Percentiles rank a stretch among this genome's conserved stretches.
These are phyloP conservation scores for Aspergillus niger DNA, from an alignment of 2,329 filamentous ascomycete species.

Conservation along the genomic window DNA sequence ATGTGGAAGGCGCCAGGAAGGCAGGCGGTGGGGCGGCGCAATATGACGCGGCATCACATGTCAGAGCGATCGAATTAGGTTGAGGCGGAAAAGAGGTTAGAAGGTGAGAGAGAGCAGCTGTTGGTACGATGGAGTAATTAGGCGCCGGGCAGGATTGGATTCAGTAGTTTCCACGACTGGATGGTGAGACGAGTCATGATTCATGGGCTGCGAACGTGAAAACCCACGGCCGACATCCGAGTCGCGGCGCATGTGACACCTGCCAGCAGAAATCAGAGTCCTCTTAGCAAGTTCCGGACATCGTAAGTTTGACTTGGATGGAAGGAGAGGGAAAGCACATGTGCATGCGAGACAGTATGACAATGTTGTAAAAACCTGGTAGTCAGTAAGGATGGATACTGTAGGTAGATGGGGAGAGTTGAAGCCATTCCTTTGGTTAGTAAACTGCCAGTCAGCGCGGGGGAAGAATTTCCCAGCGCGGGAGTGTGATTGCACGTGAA, in stretches of 20 bases:
- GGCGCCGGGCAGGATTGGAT: background rate
- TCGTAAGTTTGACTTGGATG: background rate
- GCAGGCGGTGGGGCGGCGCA: slow-evolving; percentile 9
- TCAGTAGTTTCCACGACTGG: slow-evolving; percentile 1
- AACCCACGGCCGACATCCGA: background rate
- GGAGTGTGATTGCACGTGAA: slow-evolving; percentile 8
- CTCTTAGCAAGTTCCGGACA: background rate
- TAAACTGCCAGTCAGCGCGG: too few species aligned
- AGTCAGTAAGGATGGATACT: too few species aligned
- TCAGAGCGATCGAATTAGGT: background rate
- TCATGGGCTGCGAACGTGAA: background rate
- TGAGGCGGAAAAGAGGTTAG: background rate
- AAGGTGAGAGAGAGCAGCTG: too few species aligned
- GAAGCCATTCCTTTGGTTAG: background rate
- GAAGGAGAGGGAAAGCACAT: too few species aligned
- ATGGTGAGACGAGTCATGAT: background rate
- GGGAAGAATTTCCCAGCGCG: too few species aligned
- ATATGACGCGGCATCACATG: slow-evolving; percentile 6
- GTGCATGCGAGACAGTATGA: background rate
- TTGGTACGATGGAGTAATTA: background rate
- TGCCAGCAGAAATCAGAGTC: background rate
- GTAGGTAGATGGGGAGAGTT: too few species aligned
- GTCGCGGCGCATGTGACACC: background rate
- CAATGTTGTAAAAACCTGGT: background rate
- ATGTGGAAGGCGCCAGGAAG: background rate